Percentiles rank a stretch among this genome's conserved stretches.
Evolutionary conservation across 345 rosid genomes (phyloP).

Genomic region (Linum tenue): DNA sequence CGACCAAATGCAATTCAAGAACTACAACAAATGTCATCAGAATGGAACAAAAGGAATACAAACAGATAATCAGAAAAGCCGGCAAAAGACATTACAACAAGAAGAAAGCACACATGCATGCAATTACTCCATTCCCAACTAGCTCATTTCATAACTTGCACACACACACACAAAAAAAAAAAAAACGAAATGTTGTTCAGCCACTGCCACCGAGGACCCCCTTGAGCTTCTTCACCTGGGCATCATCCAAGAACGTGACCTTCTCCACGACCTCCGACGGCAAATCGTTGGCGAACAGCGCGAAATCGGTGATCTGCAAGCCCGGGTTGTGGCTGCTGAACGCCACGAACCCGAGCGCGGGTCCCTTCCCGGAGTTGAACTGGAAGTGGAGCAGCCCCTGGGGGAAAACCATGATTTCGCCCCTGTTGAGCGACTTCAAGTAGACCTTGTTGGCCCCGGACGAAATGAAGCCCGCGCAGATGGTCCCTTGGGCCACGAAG

Average conservation of each 20-base stretch:
- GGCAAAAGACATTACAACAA: too few species aligned
- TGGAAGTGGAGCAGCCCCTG: slow-evolving; percentile 73
- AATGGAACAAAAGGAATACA: too few species aligned
- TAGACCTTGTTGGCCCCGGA: slow-evolving; percentile 46
- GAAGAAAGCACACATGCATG: too few species aligned
- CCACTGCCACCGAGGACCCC: slow-evolving; percentile 76
- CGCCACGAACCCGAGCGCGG: slow-evolving; percentile 46
- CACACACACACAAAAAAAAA: too few species aligned
- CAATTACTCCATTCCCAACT: too few species aligned
- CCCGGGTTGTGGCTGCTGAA: slow-evolving; percentile 71
- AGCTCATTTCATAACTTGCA: too few species aligned
- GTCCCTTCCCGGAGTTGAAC: slow-evolving; percentile 36
- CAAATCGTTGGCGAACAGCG: slow-evolving; percentile 54
- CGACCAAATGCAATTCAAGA: too few species aligned
- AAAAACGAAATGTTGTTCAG: neutral
- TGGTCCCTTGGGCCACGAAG: slow-evolving; percentile 42
- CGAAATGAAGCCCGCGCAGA: slow-evolving; percentile 76
- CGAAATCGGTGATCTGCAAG: slow-evolving; percentile 58
- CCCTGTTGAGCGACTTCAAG: slow-evolving; percentile 38
- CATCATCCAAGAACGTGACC: slow-evolving; percentile 58
- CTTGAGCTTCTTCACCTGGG: slow-evolving; percentile 72
- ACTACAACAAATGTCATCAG: too few species aligned
- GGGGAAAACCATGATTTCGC: slow-evolving; percentile 72
- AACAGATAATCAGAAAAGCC: too few species aligned
- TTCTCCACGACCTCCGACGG: slow-evolving; percentile 45